Percentiles rank a stretch among this genome's conserved stretches.
phyloP scores from a whole-genome alignment of 1,284 basidiomycete genomes.

The Leccinum angustisporum region DNA sequence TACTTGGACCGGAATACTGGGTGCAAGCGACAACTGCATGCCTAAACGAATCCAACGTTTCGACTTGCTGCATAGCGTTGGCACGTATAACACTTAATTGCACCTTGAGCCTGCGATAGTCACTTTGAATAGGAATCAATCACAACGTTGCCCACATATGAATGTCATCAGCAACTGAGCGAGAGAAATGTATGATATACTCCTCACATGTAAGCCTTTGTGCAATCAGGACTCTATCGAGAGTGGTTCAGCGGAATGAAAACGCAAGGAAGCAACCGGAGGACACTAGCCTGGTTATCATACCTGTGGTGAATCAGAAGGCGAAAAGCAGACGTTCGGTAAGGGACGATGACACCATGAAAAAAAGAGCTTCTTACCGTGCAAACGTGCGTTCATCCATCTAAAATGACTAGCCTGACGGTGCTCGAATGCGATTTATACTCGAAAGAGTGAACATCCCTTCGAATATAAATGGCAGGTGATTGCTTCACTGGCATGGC shows the following conservation, averaged over 20 bases:
- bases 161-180: slow-evolving; percentile 1
- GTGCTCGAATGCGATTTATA: background rate
- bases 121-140: slow-evolving; percentile 40
- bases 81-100: slow-evolving; percentile 57
- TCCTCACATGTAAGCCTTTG: slow-evolving; percentile 75
- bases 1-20: background rate
- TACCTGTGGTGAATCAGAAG: slow-evolving; percentile 45
- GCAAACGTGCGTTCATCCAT: slow-evolving; percentile 37
- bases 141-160: background rate
- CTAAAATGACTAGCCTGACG: background rate
- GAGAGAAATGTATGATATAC: background rate
- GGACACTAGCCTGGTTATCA: slow-evolving; percentile 61
- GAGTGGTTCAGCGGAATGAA: slow-evolving; percentile 1
- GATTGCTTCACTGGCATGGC: background rate
- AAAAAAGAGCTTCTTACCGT: slow-evolving; percentile 37
- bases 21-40: background rate
- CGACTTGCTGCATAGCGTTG: slow-evolving; percentile 22
- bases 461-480: slow-evolving; percentile 4
- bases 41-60: slow-evolving; percentile 18
- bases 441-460: background rate
- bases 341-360: slow-evolving; percentile 1
- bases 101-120: slow-evolving; percentile 74
- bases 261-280: background rate
- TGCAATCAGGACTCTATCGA: slow-evolving; percentile 74
- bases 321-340: background rate